Evolutionary conservation across 108 stramenopile species (phyloP).

Genomic region (Bacterosira constricta): DNA sequence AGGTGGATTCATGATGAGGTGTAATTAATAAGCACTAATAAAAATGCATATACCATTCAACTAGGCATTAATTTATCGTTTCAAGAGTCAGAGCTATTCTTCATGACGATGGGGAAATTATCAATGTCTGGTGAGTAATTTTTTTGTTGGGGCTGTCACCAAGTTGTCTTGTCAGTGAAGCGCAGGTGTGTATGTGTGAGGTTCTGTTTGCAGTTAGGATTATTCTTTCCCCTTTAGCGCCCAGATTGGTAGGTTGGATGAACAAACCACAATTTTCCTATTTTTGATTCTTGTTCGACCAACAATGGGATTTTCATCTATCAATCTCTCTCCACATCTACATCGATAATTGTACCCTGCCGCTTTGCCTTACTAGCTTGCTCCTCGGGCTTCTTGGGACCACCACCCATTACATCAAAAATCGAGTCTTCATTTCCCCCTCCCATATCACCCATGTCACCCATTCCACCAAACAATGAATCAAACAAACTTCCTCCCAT

Average conservation of each 20-base stretch:
- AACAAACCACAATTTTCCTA: too few relatives aligned
- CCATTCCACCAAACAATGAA: constrained; percentile 52
- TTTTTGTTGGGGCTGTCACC: too few relatives aligned
- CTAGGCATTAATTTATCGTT: not conserved
- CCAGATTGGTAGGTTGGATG: too few relatives aligned
- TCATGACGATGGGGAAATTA: too few relatives aligned
- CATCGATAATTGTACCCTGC: constrained; percentile 74
- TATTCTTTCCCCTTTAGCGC: too few relatives aligned
- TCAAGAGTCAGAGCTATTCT: too few relatives aligned
- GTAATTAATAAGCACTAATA: not conserved
- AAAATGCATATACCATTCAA: not conserved
- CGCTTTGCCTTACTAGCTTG: constrained; percentile 44
- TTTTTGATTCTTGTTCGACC: too few relatives aligned
- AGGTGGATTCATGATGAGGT: not conserved
- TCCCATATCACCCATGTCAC: constrained; percentile 19
- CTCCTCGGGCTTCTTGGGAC: constrained; percentile 14
- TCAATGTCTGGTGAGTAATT: too few relatives aligned
- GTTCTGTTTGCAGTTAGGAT: too few relatives aligned
- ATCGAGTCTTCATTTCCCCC: constrained; percentile 16
- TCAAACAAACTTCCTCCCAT: constrained; percentile 22
- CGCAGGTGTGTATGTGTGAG: too few relatives aligned
- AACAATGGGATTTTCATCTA: not conserved
- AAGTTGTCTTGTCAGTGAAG: too few relatives aligned
- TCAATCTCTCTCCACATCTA: constrained; percentile 69
- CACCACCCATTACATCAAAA: constrained; percentile 33